phyloP scores from a whole-genome alignment of 1,284 basidiomycete genomes.

The Violaceomyces palustris region DNA sequence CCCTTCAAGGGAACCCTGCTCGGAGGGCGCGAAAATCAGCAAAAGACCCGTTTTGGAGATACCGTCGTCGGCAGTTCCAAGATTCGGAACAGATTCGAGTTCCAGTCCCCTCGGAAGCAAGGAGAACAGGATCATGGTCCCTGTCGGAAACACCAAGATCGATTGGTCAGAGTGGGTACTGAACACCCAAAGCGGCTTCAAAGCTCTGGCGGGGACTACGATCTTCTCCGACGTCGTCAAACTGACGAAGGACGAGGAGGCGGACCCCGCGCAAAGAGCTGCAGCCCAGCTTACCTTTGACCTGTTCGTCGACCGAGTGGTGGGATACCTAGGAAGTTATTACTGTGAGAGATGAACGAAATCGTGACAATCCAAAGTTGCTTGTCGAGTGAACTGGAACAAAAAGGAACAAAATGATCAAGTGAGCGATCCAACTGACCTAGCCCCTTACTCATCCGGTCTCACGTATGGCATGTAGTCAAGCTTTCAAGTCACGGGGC shows the following conservation, averaged over 20 bases:
- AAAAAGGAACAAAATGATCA: too few species aligned
- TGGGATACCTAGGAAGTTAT: slow-evolving; percentile 13
- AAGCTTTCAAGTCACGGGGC: slow-evolving; percentile 11
- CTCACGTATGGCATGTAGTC: too few species aligned
- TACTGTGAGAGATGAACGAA: too few species aligned
- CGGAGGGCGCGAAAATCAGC: background rate
- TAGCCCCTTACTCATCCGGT: too few species aligned
- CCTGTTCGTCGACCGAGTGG: slow-evolving; percentile 23
- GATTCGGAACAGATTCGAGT: too few species aligned
- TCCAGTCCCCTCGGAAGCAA: too few species aligned
- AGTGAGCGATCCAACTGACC: too few species aligned
- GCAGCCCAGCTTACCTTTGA: slow-evolving; percentile 12
- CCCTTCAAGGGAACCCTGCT: background rate
- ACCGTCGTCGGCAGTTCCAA: too few species aligned
- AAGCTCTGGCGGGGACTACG: slow-evolving; percentile 10
- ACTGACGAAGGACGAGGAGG: background rate
- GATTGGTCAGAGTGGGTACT: slow-evolving; percentile 8
- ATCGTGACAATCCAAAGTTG: too few species aligned
- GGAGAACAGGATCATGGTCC: background rate
- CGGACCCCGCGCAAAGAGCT: slow-evolving; percentile 1
- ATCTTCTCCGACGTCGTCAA: slow-evolving; percentile 11
- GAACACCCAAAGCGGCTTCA: slow-evolving; percentile 14
- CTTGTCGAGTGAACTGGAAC: too few species aligned
- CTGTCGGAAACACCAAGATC: too few species aligned
- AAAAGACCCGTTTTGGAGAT: background rate